Base-by-base conservation (phyloP, 2,329 filamentous ascomycete genomes). In the Hypomyces rosellus region DNA sequence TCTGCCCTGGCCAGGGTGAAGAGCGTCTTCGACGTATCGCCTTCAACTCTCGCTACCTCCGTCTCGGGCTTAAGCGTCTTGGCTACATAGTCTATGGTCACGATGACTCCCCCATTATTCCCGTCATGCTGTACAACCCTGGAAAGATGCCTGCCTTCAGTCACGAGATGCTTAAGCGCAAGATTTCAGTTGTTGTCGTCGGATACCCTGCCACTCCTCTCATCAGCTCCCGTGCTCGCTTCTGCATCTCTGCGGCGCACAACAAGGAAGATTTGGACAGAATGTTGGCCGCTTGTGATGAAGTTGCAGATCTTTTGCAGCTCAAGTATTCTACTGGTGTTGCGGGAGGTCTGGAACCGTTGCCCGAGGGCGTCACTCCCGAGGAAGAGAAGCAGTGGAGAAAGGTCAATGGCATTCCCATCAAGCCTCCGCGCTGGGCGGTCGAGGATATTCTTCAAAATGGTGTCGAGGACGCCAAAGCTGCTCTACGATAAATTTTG, bases 111-210 rank as follows among this genome's bases (percentile, higher is more conserved):
- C 93, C 93, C 50, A 97, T 99, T 61, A 90, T 99, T 60, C 93
- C 93, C 48, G 70, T 99, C 58, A 81, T 96, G 63, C 83, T 99
- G 25, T 99, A 96, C 77, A 89, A 97, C 72, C 93, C 93, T n/a
- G 93, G 89, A 62, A 99, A 99, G 74, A 96, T 99, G 78, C 88
- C 92, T 4, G 92, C 93, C 52, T 99, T 99, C 71, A 96, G 90
- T 45, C 93, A 96, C 66, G 93, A 97, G 69, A 97, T 99, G 93
- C 81, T 97, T 54, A 89, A 88, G 73, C 89, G 93, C 64, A 97
- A 96, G 71, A 97, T 99, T 60, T 93, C 92, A 0, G 89, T 97
- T 46, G 93, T 99, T 37, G 89, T 99, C 42, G 93, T 99, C 54
- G 93, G 92, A 47, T 99, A 99, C 66, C 93, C 93, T 5, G 93